Conservation (phyloP, 805 yeast genomes). For the Saccharomycopsis fermentans region DNA sequence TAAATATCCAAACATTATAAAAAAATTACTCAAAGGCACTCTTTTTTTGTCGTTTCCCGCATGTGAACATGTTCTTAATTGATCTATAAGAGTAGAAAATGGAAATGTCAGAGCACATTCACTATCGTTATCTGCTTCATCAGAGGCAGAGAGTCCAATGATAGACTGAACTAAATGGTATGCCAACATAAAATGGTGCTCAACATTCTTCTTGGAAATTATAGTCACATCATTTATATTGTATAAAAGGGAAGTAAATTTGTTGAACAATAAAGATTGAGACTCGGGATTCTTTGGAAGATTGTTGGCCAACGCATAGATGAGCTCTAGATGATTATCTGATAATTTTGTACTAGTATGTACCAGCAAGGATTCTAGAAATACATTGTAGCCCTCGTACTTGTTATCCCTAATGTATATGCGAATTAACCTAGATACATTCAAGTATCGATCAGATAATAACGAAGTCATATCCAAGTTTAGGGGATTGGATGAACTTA, state of each 20-base stretch:
- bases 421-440: slow-evolving; percentile 2
- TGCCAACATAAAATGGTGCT: slow-evolving; percentile 11
- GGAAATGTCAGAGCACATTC: background rate
- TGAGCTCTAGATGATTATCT: slow-evolving; percentile 5
- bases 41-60: background rate
- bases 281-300: background rate
- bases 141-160: background rate
- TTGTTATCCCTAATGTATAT: background rate
- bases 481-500: too few species aligned
- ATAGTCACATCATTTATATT: background rate
- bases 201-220: background rate
- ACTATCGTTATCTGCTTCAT: background rate
- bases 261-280: background rate
- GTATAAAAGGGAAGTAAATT: background rate
- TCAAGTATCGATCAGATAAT: slow-evolving; percentile 1
- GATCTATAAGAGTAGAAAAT: background rate
- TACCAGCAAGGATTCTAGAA: background rate
- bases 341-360: background rate
- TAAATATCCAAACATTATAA: slow-evolving; percentile 12
- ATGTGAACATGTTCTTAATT: background rate
- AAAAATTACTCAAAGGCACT: slow-evolving; percentile 5
- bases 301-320: slow-evolving; percentile 10
- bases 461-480: background rate
- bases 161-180: slow-evolving; percentile 8
- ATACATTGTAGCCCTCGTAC: background rate